Conservation (phyloP, 306 rosid genomes). For the Acacia melanoxylon region DNA sequence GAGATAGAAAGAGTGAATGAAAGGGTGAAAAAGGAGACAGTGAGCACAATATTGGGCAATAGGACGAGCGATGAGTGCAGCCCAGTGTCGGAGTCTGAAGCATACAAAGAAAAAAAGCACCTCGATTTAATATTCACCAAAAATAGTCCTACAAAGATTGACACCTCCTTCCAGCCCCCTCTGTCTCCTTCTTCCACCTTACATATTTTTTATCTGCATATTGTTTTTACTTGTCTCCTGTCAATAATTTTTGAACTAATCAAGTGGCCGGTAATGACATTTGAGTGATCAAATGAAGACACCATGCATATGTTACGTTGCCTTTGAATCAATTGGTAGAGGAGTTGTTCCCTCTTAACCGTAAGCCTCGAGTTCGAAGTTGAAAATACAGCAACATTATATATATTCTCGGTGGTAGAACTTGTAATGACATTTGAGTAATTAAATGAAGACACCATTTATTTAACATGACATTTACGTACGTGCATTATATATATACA, state of each 20-base stretch:
- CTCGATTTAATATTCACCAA: background rate
- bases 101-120: slow-evolving; percentile 39
- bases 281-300: background rate
- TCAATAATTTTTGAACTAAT: background rate
- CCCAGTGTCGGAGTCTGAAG: slow-evolving; percentile 57
- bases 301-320: background rate
- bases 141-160: slow-evolving; percentile 32
- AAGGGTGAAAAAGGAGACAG: slow-evolving; percentile 32
- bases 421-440: background rate
- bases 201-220: background rate
- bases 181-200: slow-evolving; percentile 42
- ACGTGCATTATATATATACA: background rate
- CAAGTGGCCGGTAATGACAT: background rate
- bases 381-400: too few relatives aligned
- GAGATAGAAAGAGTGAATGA: background rate
- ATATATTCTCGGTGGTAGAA: too few relatives aligned
- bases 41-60: slow-evolving; percentile 49
- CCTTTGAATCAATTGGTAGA: too few relatives aligned
- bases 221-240: background rate
- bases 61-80: slow-evolving; percentile 43
- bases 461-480: background rate
- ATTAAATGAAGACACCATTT: background rate
- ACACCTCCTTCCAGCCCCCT: slow-evolving; percentile 48
- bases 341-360: too few relatives aligned
- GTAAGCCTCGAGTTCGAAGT: too few relatives aligned